Evolutionary conservation across 345 rosid genomes (phyloP).

Genomic region (Lumnitzera littorea): DNA sequence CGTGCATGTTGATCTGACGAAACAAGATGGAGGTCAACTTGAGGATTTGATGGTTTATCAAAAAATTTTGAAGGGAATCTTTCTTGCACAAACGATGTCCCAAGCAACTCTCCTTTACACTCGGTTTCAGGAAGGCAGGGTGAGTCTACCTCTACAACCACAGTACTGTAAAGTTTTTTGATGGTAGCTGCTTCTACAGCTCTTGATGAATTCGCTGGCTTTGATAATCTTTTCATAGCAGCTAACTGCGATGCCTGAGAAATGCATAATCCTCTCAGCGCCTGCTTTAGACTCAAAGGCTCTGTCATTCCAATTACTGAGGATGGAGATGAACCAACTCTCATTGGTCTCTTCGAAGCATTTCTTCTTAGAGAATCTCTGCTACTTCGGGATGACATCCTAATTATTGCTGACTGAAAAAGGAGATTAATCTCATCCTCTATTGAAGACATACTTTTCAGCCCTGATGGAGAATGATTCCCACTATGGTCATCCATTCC

Average conservation of each 20-base stretch:
- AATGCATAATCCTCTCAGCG: constrained; percentile 5
- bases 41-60: neutral
- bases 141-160: neutral
- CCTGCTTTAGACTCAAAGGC: neutral
- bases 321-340: constrained; percentile 3
- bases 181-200: constrained; percentile 1
- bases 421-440: constrained; percentile 1
- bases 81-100: neutral
- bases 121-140: neutral
- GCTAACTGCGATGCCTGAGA: constrained; percentile 5
- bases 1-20: neutral
- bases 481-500: neutral
- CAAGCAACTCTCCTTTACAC: neutral
- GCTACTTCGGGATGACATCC: neutral
- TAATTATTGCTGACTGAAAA: neutral
- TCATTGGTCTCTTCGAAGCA: neutral
- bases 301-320: neutral
- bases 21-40: neutral
- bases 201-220: neutral
- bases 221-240: neutral
- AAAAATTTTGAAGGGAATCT: neutral
- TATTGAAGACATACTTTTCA: neutral
- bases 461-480: neutral
- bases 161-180: neutral
- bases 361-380: neutral